Percentiles rank a stretch among this genome's conserved stretches.
Conservation (phyloP, 169 alveolate species). For the Cyclospora cayetanensis region DNA sequence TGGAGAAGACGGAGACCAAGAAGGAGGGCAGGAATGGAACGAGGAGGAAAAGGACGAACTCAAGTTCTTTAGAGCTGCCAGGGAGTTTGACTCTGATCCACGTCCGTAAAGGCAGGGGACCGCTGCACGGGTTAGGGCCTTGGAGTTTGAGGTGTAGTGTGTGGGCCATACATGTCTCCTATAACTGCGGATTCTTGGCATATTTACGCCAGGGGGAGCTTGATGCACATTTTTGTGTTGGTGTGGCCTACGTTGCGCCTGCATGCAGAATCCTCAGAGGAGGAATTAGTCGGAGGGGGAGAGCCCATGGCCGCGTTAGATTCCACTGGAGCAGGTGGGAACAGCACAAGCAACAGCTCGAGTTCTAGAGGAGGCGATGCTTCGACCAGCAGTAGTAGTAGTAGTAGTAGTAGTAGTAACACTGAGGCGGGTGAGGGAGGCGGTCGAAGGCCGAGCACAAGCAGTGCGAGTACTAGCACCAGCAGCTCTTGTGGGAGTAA, state of each 20-base stretch:
- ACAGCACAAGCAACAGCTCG: background rate
- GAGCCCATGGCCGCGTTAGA: background rate
- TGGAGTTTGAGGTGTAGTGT: too few relatives aligned
- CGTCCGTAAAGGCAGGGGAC: too few relatives aligned
- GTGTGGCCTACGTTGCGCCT: background rate
- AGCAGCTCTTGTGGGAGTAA: slow-evolving; percentile 12
- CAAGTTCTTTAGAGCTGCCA: slow-evolving; percentile 19
- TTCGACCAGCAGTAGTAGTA: background rate
- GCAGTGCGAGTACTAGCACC: slow-evolving; percentile 3
- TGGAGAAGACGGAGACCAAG: background rate
- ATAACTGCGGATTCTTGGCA: background rate
- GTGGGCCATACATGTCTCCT: too few relatives aligned
- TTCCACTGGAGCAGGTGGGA: background rate
- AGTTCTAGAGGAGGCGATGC: background rate
- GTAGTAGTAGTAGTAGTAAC: background rate
- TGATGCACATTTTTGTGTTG: background rate
- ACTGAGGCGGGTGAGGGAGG: too few relatives aligned
- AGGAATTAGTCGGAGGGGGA: background rate
- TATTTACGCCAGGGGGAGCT: background rate
- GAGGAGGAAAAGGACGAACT: slow-evolving; percentile 25
- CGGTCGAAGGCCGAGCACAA: background rate
- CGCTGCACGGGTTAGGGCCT: too few relatives aligned
- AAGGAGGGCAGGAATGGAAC: background rate
- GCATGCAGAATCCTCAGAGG: slow-evolving; percentile 38
- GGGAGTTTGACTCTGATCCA: slow-evolving; percentile 40